phyloP scores from a whole-genome alignment of 257 asterid species.

The Solanum chiquidenum region DNA sequence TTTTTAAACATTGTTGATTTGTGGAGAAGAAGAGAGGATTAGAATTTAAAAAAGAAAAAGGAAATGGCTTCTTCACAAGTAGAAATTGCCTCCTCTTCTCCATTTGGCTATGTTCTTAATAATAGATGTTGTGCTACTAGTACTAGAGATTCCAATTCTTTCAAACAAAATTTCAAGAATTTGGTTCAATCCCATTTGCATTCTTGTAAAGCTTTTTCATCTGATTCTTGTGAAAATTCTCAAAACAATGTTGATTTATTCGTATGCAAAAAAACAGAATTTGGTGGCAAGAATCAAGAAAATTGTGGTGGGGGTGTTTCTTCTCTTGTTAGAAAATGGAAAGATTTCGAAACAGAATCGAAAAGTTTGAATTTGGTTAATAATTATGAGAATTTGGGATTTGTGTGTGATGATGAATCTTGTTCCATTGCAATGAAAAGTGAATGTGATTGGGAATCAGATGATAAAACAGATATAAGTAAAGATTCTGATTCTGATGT shows the following conservation, averaged over 20 bases:
- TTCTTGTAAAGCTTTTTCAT: constrained; percentile 9
- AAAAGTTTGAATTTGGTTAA: neutral
- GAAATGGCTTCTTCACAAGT: constrained; percentile 35
- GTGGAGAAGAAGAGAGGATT: neutral
- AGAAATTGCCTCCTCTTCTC: constrained; percentile 19
- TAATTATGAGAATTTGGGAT: neutral
- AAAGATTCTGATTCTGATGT: constrained; percentile 36
- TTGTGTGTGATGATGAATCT: neutral
- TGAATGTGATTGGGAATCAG: constrained; percentile 54
- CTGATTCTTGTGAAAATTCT: neutral
- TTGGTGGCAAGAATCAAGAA: neutral
- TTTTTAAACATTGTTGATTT: neutral
- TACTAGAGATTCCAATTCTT: constrained; percentile 5
- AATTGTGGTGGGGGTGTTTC: constrained; percentile 52
- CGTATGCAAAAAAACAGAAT: constrained; percentile 13
- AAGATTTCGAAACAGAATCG: constrained; percentile 43
- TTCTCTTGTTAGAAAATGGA: constrained; percentile 70
- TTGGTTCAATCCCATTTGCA: constrained; percentile 17
- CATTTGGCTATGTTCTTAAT: constrained; percentile 12
- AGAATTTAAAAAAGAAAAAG: neutral
- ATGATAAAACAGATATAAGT: constrained; percentile 28
- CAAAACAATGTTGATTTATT: constrained; percentile 42
- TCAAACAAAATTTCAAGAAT: constrained; percentile 18
- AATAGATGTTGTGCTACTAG: neutral
- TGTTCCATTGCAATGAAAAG: neutral